These are phyloP conservation scores for Aspergillus bombycis DNA, from an alignment of 2,329 filamentous ascomycete species.

Conservation along the genomic window DNA sequence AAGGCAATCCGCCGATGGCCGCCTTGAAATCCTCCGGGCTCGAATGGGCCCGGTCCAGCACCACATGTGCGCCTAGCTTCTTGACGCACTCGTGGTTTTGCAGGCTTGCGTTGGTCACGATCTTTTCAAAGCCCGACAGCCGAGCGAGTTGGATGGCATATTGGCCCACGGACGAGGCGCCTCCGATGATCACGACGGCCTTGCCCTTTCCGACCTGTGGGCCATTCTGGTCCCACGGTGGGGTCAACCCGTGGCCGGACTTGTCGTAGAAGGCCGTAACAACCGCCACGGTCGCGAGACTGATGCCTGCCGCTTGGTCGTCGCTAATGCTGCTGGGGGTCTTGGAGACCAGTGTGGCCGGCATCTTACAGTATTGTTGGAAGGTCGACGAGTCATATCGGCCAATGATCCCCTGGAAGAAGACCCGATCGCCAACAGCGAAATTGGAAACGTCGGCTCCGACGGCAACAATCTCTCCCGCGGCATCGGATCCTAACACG, in stretches of 20 bases:
- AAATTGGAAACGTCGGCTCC: constrained; percentile 25
- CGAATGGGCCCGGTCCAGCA: constrained; percentile 26
- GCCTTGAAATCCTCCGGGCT: constrained; percentile 28
- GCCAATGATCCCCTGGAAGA: constrained; percentile 41
- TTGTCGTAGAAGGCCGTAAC: constrained; percentile 23
- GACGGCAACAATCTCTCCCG: constrained; percentile 19
- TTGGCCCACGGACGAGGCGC: constrained; percentile 39
- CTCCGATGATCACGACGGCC: constrained; percentile 36
- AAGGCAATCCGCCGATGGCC: constrained; percentile 28
- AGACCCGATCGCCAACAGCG: constrained; percentile 31
- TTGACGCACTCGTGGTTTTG: constrained; percentile 25
- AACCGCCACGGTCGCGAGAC: constrained; percentile 22
- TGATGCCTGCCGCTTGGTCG: constrained; percentile 34
- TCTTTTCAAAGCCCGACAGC: constrained; percentile 37
- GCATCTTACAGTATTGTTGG: constrained; percentile 43
- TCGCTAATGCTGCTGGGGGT: constrained; percentile 34
- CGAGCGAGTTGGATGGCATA: constrained; percentile 39
- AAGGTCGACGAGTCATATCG: constrained; percentile 36
- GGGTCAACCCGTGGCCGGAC: constrained; percentile 27
- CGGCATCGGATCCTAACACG: constrained; percentile 27
- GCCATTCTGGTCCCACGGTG: constrained; percentile 34
- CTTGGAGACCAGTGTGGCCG: constrained; percentile 35
- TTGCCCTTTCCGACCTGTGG: constrained; percentile 23
- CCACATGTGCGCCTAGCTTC: constrained; percentile 31
- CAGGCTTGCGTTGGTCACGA: constrained; percentile 37